Base-by-base conservation (phyloP, 2,329 filamentous ascomycete species). In the Pseudogymnoascus sp. region DNA sequence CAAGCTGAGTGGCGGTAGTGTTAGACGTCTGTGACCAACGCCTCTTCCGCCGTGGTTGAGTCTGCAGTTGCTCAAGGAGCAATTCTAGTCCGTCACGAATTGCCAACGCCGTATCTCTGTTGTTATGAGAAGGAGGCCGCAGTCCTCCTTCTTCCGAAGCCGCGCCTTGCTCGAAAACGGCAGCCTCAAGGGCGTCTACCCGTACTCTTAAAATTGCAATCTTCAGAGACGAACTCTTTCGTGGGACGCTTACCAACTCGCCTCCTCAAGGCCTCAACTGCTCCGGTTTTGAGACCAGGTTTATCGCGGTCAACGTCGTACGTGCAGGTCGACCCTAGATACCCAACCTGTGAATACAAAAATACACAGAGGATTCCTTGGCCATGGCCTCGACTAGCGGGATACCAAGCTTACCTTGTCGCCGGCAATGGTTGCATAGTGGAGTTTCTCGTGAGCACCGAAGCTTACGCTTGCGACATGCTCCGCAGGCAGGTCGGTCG, bases 201-300 rank as follows among this genome's bases (percentile, higher is more conserved):
- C 30, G n/a, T 52, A 16, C 45, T 12, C 25, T 52, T 30, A 52
- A 52, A 16, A 19, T 16, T 11, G 25, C 25, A 52, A 16, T 52
- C 11, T 52, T 52, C 22, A 2, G 22, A 12, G 7, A 11, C 8
- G 5, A 3, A 52, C n/a, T 45, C n/a, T 19, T 42, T 16, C 25
- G 30, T 52, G 14, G 2, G 8, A 0, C 19, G 49, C 63, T 42
- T 60, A 67, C 66, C 58, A 36, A 60, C 36, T 28, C 67, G 60
- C 25, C 66, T 28, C 23, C 65, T 66, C 35, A 69, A 60, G 36
- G 62, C 64, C 22, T 68, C 67, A 28, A 69, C 62, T 5, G 67
- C 67, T 4, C 67, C 67, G n/a, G 61, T 45, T 49, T 68, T 67
- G 45, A 69, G 63, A 6, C 67, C 67, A 22, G 67, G 67, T 60